Base-by-base conservation (phyloP, 108 stramenopile genomes). In the Nitzschia inconspicua region DNA sequence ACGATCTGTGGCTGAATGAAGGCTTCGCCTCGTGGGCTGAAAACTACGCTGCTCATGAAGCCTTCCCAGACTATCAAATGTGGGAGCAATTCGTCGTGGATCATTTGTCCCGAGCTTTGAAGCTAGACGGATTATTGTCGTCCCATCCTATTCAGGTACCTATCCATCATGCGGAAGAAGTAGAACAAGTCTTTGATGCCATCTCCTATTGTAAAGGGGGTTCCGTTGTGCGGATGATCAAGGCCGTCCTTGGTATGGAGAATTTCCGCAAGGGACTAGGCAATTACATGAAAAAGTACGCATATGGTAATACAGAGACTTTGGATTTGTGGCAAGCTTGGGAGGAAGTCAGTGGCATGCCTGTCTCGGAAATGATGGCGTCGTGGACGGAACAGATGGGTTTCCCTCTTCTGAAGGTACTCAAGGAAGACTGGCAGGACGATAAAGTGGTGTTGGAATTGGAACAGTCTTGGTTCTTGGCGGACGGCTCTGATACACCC, bases 321-420 rank as follows among this genome's bases (percentile, higher is more conserved):
- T 68, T 59, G 40, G 90, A 97, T 75, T 68, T 98, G 54, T 98
- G 97, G 97, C 66, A 86, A 31, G 94, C 94, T 5, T 97, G 96
- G 97, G 86, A 92, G 56, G 84, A 93, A 34, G 84, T 72, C 30
- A 84, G 82, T 36, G 93, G 89, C 30, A 84, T 91, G 84, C 89
- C 92, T 20, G 77, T 98, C 47, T 65, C 63, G 37, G 84, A 91
- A 56, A 78, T 97, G 76, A 95, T 95, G 95, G 73, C 82, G 3
- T 76, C 76, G 39, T 97, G 97, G 95, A 97, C 97, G 5, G 93
- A 97, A 66, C 91, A 96, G 66, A 97, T 96, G 93, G 97, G 89
- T 50, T 94, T 89, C 63, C 92, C 92, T 16, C 57, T 96, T 13
- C 51, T 96, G 20, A 85, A 75, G 46, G 86, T 97, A 27, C 63